These are phyloP conservation scores for Fistulinella cinereoalba DNA, from an alignment of 1,284 basidiomycete species.

Conservation along the genomic window DNA sequence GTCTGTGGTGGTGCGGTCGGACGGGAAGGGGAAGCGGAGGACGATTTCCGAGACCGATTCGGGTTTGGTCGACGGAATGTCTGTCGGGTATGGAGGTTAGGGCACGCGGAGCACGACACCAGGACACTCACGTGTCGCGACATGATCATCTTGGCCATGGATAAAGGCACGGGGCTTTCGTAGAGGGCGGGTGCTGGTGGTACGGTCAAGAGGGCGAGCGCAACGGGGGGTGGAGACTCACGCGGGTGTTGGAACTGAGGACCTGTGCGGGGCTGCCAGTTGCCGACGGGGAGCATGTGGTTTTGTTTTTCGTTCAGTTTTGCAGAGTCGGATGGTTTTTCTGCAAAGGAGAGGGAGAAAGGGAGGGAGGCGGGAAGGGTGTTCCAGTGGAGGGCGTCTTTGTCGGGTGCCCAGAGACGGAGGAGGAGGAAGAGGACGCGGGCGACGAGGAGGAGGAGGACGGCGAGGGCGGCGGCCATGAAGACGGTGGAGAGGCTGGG, in stretches of 20 bases:
- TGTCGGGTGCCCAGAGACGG: slow-evolving; percentile 24
- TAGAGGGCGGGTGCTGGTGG: slow-evolving; percentile 31
- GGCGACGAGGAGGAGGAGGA: slow-evolving; percentile 29
- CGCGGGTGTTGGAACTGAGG: slow-evolving; percentile 34
- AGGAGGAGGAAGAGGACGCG: slow-evolving; percentile 30
- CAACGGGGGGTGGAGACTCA: slow-evolving; percentile 15
- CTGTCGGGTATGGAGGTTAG: slow-evolving; percentile 15
- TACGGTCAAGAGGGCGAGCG: background rate
- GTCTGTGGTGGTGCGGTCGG: slow-evolving; percentile 31
- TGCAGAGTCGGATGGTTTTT: slow-evolving; percentile 17
- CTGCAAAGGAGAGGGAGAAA: slow-evolving; percentile 21
- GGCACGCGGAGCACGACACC: background rate
- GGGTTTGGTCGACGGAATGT: slow-evolving; percentile 33
- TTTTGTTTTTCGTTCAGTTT: slow-evolving; percentile 9
- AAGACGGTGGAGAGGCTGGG: slow-evolving; percentile 30
- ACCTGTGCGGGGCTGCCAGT: slow-evolving; percentile 22
- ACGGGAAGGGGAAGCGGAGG: slow-evolving; percentile 16
- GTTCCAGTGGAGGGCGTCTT: slow-evolving; percentile 9
- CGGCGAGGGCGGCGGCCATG: slow-evolving; percentile 30
- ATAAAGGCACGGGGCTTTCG: slow-evolving; percentile 32
- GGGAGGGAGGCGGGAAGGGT: slow-evolving; percentile 29
- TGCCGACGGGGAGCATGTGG: slow-evolving; percentile 16
- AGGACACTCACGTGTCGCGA: slow-evolving; percentile 30
- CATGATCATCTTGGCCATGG: slow-evolving; percentile 36
- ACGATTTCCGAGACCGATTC: slow-evolving; percentile 29